Evolutionary conservation across 1,284 basidiomycete species (phyloP), one percentile per base, ranked within the genome.

Genomic region (Sporisorium sorghi): DNA sequence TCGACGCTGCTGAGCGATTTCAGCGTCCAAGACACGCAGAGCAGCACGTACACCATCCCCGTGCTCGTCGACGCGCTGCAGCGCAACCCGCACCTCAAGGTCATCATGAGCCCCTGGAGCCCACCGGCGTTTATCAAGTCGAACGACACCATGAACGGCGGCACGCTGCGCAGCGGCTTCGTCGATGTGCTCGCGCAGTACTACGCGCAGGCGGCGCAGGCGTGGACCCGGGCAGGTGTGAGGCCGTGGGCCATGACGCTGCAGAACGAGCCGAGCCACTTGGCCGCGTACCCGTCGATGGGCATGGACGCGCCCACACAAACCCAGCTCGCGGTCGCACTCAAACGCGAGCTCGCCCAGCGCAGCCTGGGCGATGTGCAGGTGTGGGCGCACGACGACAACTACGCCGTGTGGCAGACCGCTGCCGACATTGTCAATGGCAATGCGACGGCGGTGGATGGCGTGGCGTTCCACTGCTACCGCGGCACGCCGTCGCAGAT

Each of bases 81-180:
- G 24, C 53, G 68, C 9, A 76, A 76, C 19, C 69, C 72, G 1
- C 42, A 58, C 12, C 55, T 79, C 42, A 81, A 81, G 47, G 60
- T 81, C 4, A 55, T 73, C 14, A 50, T 79, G 24, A 51, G 61
- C 12, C 72, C 76, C 5, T 81, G 79, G 79, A 53, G 53, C 5
- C 72, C 79, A 10, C 79, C 79, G 2, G 68, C 67, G 7, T 81
- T 77, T 40, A 79, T 78, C 73, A 81, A 81, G 65, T 69, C 62
- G 19, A 73, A 67, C 55, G 60, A 69, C 40, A 53, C 58, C 15
- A 62, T 76, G 56, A 67, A 67, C 33, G 72, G 72, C n/a, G 79
- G 79, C 2, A 26, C 33, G 5, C 60, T 81, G 30, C 58, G 61
- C 4, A 44, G 62, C 30, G 73, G 63, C 15, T 66, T 73, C 26